These are phyloP conservation scores for Alloteropsis semialata DNA, from an alignment of 176 grass and related monocot species.

Conservation along the genomic window DNA sequence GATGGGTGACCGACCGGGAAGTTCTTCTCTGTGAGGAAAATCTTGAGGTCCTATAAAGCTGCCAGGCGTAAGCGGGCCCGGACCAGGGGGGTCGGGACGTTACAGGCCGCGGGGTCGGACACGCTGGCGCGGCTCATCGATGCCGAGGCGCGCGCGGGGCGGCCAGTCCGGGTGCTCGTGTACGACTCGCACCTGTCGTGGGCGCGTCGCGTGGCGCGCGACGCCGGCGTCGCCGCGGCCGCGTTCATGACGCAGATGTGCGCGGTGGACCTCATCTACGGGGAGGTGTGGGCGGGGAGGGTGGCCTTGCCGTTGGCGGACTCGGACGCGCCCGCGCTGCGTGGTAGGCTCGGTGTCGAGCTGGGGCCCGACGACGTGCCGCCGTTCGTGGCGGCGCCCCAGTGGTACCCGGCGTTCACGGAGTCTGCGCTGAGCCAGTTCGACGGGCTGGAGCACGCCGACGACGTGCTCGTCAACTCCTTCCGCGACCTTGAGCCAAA, in stretches of 20 bases:
- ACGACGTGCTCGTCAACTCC: neutral
- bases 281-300: conserved; percentile 1
- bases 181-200: conserved; percentile 7
- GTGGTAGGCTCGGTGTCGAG: neutral
- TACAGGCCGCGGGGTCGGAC: neutral
- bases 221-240: neutral
- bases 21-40: too few species aligned
- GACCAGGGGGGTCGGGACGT: too few species aligned
- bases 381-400: neutral
- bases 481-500: neutral
- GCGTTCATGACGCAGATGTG: conserved; percentile 2
- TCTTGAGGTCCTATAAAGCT: too few species aligned
- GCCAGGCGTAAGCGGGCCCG: too few species aligned
- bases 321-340: neutral
- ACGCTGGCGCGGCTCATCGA: neutral
- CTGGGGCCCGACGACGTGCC: neutral
- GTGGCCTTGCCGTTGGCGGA: neutral
- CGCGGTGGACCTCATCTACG: neutral
- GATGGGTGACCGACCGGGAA: too few species aligned
- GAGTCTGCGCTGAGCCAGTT: neutral
- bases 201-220: neutral
- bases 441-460: neutral
- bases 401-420: neutral
- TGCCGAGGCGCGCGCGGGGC: neutral
- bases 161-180: neutral